Base-by-base conservation (phyloP, 2,329 filamentous ascomycete genomes). In the Cladosporium sp. region DNA sequence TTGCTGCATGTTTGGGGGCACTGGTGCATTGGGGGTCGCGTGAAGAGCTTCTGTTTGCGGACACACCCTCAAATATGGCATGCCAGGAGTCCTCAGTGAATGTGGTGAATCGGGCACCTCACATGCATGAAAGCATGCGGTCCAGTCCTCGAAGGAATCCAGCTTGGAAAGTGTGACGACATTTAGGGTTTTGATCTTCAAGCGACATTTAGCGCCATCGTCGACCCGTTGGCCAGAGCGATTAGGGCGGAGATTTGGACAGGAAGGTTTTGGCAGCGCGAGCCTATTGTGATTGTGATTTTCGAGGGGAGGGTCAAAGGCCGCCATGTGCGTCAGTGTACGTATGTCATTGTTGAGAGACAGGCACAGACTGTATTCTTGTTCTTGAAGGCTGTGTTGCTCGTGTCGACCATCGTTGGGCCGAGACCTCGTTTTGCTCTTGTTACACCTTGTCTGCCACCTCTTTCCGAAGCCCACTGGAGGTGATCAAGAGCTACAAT, bases 311-410 rank as follows among this genome's bases (percentile, higher is more conserved):
- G n/a, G 26, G n/a, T n/a, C n/a, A n/a, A n/a, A 48, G 25, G 8
- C 57, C 57, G 57, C 57, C 36, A 59, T 48, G 57, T 59, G 57
- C 57, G 57, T 59, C 57, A 59, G 57, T 23, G 57, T 59, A 23
- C 57, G 54, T 57, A 48, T n/a, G 57, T 26, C 26, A 23, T 28
- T 32, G 39, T 59, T 59, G 57, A 46, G 57, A 49, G 39, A 59
- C 57, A 59, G 57, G 25, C 51, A 54, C 51, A 54, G 51, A 54
- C 51, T 32, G 28, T 46, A 13, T 18, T 23, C 16, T 16, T 54
- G 21, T 14, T 28, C 18, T 54, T 32, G 39, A 21, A 21, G 39
- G 39, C 39, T 21, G 39, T 54, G 51, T 32, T 54, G 30, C 51
- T 58, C 34, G 34, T 58, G 56, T 43, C 36, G 56, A 43, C 32